Conservation (phyloP, 1,284 basidiomycete species). For the Vanrija pseudolonga region DNA sequence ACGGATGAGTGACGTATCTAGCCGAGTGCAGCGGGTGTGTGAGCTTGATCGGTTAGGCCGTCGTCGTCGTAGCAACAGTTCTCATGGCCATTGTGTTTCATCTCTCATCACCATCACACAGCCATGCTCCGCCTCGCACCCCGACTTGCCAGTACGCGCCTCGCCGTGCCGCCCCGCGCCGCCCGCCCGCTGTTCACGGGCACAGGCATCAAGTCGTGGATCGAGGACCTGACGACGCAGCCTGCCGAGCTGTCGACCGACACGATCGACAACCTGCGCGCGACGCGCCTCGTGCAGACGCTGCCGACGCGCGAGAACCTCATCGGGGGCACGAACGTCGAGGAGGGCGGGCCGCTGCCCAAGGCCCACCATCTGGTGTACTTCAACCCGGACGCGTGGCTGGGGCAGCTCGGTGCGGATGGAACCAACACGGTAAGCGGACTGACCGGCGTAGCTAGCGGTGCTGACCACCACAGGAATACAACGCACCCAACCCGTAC, state of each 20-base stretch:
- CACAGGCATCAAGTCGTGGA: conserved; percentile 18
- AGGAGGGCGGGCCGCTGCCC: conserved; percentile 52
- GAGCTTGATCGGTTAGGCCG: too few relatives aligned
- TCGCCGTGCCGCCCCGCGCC: not conserved
- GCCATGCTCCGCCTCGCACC: conserved; percentile 1
- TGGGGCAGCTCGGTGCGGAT: conserved; percentile 60
- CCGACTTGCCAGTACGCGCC: not conserved
- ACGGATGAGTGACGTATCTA: too few relatives aligned
- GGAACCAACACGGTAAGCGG: conserved; percentile 58
- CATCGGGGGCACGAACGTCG: not conserved
- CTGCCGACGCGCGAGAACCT: conserved; percentile 60
- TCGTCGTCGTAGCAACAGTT: not conserved
- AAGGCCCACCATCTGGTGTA: conserved; percentile 70
- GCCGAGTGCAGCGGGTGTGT: too few relatives aligned
- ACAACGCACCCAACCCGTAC: conserved; percentile 64
- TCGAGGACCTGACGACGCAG: conserved; percentile 16
- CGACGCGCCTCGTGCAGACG: conserved; percentile 48
- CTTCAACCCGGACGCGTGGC: conserved; percentile 65
- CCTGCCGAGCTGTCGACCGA: conserved; percentile 15
- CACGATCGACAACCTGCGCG: conserved; percentile 18
- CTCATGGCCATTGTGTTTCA: not conserved
- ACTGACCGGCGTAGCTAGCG: not conserved
- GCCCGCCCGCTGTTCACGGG: not conserved
- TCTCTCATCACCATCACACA: not conserved
- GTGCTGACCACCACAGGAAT: conserved; percentile 49